These are phyloP conservation scores for Gomphus sp. DNA, from an alignment of 1,284 basidiomycete species.

Conservation along the genomic window DNA sequence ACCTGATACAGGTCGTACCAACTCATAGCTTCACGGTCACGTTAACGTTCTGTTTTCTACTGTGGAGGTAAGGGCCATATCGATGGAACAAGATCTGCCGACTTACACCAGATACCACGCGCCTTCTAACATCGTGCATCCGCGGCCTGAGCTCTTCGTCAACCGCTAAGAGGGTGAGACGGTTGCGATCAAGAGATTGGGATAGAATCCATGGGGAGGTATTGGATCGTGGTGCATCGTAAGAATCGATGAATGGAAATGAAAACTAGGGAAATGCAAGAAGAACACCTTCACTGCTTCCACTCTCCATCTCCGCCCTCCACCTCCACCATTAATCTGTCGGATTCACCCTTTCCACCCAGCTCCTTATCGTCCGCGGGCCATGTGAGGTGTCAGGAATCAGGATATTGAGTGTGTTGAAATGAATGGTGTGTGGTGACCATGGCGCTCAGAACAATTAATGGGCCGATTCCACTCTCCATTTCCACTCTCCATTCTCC, in stretches of 20 bases:
- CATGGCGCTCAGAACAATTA: no score
- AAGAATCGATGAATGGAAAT: neutral
- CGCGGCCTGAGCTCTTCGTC: constrained; percentile 55
- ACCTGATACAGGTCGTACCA: no score
- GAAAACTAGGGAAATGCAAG: neutral
- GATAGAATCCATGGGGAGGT: constrained; percentile 73
- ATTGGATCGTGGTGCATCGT: constrained; percentile 23
- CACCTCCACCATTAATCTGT: constrained; percentile 18
- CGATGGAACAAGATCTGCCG: no score
- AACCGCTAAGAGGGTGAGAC: constrained; percentile 56
- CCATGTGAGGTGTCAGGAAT: constrained; percentile 50
- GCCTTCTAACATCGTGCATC: constrained; percentile 49
- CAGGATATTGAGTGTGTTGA: no score
- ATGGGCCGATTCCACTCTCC: neutral
- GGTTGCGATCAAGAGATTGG: constrained; percentile 59
- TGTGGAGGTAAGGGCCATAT: no score
- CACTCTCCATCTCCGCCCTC: constrained; percentile 12
- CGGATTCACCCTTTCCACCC: constrained; percentile 51
- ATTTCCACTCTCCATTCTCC: constrained; percentile 17
- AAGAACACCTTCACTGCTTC: neutral
- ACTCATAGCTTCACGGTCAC: no score
- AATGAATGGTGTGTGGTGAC: no score
- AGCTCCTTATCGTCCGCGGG: constrained; percentile 60
- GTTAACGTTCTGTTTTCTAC: no score
- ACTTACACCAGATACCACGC: constrained; percentile 12